Evolutionary conservation across 1,284 basidiomycete genomes (phyloP).

Genomic region (Boletus semigastroideus): DNA sequence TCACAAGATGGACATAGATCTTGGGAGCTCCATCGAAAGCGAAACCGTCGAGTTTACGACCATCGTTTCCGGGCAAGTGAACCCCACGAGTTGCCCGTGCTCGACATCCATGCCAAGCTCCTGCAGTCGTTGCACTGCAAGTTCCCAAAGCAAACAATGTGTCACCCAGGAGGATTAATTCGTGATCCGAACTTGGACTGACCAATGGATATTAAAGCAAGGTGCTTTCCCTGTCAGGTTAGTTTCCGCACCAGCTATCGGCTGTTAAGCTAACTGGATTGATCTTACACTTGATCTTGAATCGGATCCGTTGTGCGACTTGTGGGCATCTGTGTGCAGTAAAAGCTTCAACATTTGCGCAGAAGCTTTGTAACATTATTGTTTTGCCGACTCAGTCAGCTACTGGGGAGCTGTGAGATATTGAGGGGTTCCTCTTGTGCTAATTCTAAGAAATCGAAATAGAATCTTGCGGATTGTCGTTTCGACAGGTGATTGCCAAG

Average conservation of each 20-base stretch:
- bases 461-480: neutral
- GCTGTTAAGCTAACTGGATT: neutral
- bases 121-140: neutral
- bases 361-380: neutral
- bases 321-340: neutral
- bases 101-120: neutral
- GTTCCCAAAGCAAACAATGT: constrained; percentile 1
- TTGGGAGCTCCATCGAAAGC: neutral
- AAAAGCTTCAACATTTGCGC: neutral
- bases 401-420: neutral
- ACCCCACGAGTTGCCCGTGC: neutral
- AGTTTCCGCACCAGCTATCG: neutral
- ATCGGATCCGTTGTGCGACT: neutral
- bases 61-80: constrained; percentile 1
- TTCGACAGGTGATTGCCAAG: neutral
- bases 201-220: neutral
- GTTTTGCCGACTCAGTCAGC: neutral
- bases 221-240: neutral
- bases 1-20: constrained; percentile 12
- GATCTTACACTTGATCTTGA: neutral
- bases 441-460: constrained; percentile 1
- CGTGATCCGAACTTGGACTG: neutral
- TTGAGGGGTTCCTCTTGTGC: neutral
- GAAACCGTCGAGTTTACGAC: constrained; percentile 12
- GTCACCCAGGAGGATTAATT: constrained; percentile 5